Base-by-base conservation (phyloP, 2,329 filamentous ascomycete species). In the Furcasterigmium furcatum region DNA sequence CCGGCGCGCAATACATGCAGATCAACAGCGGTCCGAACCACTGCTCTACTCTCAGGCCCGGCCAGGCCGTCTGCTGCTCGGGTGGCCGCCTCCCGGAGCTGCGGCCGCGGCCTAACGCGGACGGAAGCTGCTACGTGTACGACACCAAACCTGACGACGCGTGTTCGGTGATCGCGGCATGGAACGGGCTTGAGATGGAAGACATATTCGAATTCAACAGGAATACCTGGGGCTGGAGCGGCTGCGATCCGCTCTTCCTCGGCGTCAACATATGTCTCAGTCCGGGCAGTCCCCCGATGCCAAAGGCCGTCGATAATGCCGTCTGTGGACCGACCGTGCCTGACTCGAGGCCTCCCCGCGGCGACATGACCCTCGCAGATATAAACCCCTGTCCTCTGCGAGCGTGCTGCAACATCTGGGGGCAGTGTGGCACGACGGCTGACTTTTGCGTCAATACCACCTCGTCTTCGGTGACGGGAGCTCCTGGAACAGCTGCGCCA, bases 381-480 rank as follows among this genome's bases (percentile, higher is more conserved):
- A 42, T 64, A 4, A 64, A 61, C 40, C 58, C 56, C 1, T 64
- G 62, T 21, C 58, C 54, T 2, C 46, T 63, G 1, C 59, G 61
- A 5, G 53, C 54, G 9, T 62, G 57, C 47, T 59, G 60, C 47
- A 51, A 68, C 45, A 57, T 61, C 34, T 71, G 68, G 59, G 74
- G 73, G 1, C 61, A 70, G 40, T 77, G 74, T 20, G 73, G 73
- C 5, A 62, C 62, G 2, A 71, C 68, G 0, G 51, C 52, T 1
- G 70, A 71, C 12, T 74, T 74, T 51, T 78, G 73, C 32, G n/a
- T n/a, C n/a, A n/a, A n/a, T n/a, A 36, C 27, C 2, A 19, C 22
- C 29, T 53, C 14, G 3, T 48, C 46, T 5, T 51, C 42, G 10
- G 32, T 50, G 14, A 65, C 57, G 1, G 66, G 64, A 4, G 54